Conservation (phyloP, 2,329 filamentous ascomycete species). For the Neonectria punicea region DNA sequence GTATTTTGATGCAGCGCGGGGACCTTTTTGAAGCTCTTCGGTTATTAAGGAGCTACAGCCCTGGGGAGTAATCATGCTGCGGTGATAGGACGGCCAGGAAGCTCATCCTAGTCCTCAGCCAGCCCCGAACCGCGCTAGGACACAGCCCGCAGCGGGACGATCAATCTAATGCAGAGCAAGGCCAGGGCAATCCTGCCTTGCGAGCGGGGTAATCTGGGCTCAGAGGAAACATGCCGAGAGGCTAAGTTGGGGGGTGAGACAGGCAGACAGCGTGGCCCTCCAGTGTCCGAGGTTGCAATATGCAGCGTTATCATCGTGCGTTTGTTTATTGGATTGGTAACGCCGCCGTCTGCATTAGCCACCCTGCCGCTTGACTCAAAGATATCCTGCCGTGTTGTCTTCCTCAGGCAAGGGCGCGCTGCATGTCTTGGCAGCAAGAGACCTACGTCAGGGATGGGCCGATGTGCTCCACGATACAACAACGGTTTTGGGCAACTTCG, state of each 20-base stretch:
- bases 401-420: neutral
- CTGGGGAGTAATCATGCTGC: neutral
- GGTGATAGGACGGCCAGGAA: neutral
- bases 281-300: neutral
- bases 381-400: neutral
- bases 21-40: neutral
- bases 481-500: neutral
- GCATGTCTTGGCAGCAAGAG: neutral
- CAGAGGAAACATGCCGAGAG: neutral
- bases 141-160: neutral
- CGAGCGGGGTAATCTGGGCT: neutral
- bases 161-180: neutral
- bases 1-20: neutral
- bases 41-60: neutral
- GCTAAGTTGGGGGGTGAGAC: neutral
- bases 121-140: neutral
- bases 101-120: neutral
- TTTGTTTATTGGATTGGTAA: neutral
- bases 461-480: neutral
- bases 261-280: too few species aligned
- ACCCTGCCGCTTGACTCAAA: neutral
- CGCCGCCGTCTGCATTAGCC: neutral
- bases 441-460: neutral
- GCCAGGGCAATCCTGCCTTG: neutral
- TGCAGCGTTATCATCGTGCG: neutral